These are phyloP conservation scores for Globisporangium middletonii DNA, from an alignment of 352 stramenopile species.

Conservation along the genomic window DNA sequence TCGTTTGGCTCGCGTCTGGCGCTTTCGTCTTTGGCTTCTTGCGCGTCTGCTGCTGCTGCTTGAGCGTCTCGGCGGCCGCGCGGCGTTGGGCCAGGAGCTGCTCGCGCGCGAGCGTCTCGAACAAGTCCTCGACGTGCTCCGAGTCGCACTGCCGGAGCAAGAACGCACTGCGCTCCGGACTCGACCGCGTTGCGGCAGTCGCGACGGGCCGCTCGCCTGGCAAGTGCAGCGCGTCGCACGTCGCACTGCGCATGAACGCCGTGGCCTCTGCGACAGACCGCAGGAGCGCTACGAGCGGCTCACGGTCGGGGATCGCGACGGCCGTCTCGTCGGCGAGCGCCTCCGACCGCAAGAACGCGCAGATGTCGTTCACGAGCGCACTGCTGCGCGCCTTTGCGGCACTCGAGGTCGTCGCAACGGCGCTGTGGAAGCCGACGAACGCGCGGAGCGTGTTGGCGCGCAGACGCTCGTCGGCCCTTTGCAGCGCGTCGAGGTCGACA, in stretches of 20 bases:
- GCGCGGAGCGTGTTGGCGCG: slow-evolving; percentile 58
- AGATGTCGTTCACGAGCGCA: slow-evolving; percentile 30
- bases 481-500: slow-evolving; percentile 11
- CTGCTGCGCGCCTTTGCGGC: slow-evolving; percentile 19
- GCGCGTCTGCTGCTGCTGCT: slow-evolving; percentile 8
- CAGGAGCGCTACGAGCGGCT: slow-evolving; percentile 39
- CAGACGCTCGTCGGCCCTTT: slow-evolving; percentile 31
- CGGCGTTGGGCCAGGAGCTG: slow-evolving; percentile 15
- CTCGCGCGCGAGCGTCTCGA: slow-evolving; percentile 40
- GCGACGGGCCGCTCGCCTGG: slow-evolving; percentile 37
- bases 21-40: slow-evolving; percentile 21
- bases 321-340: background rate
- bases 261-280: slow-evolving; percentile 31
- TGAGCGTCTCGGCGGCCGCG: background rate
- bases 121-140: slow-evolving; percentile 40
- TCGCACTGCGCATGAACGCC: slow-evolving; percentile 62
- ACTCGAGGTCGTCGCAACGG: slow-evolving; percentile 31
- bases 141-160: slow-evolving; percentile 55
- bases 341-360: slow-evolving; percentile 19
- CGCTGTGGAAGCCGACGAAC: slow-evolving; percentile 67
- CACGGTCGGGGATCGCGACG: slow-evolving; percentile 27
- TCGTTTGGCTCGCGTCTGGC: background rate
- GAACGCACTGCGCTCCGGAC: slow-evolving; percentile 14
- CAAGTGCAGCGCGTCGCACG: slow-evolving; percentile 47
- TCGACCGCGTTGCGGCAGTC: background rate